phyloP scores from a whole-genome alignment of 2,329 filamentous ascomycete species.

The Pseudogymnoascus sp. region DNA sequence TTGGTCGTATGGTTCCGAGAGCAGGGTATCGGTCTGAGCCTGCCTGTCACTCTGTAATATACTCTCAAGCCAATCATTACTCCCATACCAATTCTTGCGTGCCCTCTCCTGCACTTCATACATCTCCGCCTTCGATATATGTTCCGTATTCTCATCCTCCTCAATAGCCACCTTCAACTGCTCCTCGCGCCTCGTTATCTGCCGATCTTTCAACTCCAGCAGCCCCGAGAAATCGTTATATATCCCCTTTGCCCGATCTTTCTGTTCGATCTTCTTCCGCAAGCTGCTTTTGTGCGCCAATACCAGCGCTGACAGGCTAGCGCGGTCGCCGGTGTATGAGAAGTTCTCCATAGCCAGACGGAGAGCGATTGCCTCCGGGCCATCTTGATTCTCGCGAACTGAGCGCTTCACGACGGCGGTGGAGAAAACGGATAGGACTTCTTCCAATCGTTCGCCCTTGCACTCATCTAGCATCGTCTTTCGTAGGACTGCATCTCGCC shows the following conservation, averaged over 20 bases:
- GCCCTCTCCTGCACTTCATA: conserved; percentile 53
- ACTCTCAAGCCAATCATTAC: conserved; percentile 65
- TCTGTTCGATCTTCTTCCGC: conserved; percentile 50
- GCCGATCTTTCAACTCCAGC: conserved; percentile 56
- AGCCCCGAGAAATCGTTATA: conserved; percentile 60
- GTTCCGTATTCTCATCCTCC: conserved; percentile 23
- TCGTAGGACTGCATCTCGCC: conserved; percentile 71
- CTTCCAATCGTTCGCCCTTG: conserved; percentile 82
- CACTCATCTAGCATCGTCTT: conserved; percentile 98
- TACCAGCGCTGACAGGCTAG: conserved; percentile 57
- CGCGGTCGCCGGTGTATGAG: conserved; percentile 50
- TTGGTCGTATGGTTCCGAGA: conserved; percentile 60
- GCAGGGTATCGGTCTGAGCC: conserved; percentile 52
- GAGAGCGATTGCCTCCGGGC: conserved; percentile 45
- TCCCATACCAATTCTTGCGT: conserved; percentile 71
- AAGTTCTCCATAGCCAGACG: conserved; percentile 53
- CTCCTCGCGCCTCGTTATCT: conserved; percentile 50
- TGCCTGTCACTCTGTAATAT: conserved; percentile 61
- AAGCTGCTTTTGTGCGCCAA: conserved; percentile 69
- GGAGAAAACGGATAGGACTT: conserved; percentile 78
- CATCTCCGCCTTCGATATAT: conserved; percentile 35
- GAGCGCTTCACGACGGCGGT: conserved; percentile 71
- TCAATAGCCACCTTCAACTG: conserved; percentile 32
- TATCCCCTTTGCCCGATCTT: conserved; percentile 50
- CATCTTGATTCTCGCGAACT: conserved; percentile 40